These are phyloP conservation scores for Blastobotrys aristatus DNA, from an alignment of 1,139 yeast species.

Conservation along the genomic window DNA sequence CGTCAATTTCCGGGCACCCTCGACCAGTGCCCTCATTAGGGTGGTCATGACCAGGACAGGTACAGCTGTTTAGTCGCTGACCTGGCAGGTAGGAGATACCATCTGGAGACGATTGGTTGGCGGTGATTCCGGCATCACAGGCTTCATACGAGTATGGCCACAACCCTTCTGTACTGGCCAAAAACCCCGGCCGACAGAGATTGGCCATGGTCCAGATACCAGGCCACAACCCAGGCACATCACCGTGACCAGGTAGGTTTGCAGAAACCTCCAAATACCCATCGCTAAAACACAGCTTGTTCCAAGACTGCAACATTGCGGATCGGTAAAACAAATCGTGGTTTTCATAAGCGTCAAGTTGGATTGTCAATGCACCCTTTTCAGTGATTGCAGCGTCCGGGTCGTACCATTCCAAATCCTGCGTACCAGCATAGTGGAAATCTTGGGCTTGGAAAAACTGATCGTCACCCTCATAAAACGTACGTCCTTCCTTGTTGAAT, in stretches of 20 bases:
- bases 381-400: conserved; percentile 74
- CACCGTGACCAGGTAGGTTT: conserved; percentile 64
- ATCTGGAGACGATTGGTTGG: conserved; percentile 80
- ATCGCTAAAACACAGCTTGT: conserved; percentile 72
- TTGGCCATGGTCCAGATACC: conserved; percentile 89
- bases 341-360: conserved; percentile 68
- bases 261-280: conserved; percentile 69
- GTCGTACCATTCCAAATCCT: conserved; percentile 82
- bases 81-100: conserved; percentile 79
- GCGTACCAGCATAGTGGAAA: conserved; percentile 71
- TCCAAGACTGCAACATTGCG: conserved; percentile 86
- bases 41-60: conserved; percentile 71
- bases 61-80: conserved; percentile 62
- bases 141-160: conserved; percentile 85
- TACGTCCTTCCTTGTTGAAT: conserved; percentile 75
- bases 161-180: conserved; percentile 75
- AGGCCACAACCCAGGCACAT: conserved; percentile 78
- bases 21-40: conserved; percentile 77
- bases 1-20: conserved; percentile 90
- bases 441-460: conserved; percentile 79
- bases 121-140: conserved; percentile 85
- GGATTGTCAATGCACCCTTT: conserved; percentile 59
- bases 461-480: conserved; percentile 79
- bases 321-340: conserved; percentile 72
- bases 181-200: conserved; percentile 75